Conservation (phyloP, 1,139 yeast species). For the Tardiomyces digboiensis region DNA sequence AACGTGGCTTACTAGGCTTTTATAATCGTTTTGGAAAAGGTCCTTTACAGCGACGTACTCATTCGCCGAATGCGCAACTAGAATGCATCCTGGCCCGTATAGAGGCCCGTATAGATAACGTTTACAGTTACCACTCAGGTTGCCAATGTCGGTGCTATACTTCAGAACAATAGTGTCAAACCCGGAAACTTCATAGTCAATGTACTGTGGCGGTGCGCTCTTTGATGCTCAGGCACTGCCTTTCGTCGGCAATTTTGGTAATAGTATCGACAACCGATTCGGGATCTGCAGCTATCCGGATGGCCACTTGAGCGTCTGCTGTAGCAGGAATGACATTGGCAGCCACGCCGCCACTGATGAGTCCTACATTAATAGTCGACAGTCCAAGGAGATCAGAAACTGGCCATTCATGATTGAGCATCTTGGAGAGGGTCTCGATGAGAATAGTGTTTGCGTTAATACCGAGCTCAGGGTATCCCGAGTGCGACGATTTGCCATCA, state of each 20-base stretch:
- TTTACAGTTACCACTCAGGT: constrained; percentile 29
- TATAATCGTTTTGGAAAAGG: constrained; percentile 44
- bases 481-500: constrained; percentile 52
- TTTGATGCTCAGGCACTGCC: constrained; percentile 20
- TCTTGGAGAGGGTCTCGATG: constrained; percentile 39
- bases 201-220: constrained; percentile 34
- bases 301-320: constrained; percentile 40
- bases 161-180: constrained; percentile 48
- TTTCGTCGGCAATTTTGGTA: constrained; percentile 24
- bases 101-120: constrained; percentile 49
- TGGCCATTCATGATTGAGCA: constrained; percentile 36
- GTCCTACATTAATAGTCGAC: constrained; percentile 53
- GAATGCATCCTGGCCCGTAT: constrained; percentile 56
- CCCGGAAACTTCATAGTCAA: constrained; percentile 54
- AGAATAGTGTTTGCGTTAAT: constrained; percentile 51
- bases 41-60: constrained; percentile 47
- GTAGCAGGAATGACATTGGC: constrained; percentile 54
- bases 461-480: constrained; percentile 65
- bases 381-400: constrained; percentile 45
- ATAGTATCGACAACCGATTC: constrained; percentile 32
- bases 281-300: constrained; percentile 46
- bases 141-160: constrained; percentile 59
- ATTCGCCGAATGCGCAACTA: constrained; percentile 51
- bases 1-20: constrained; percentile 33
- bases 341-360: constrained; percentile 50